Conservation (phyloP, 2,329 filamentous ascomycete genomes). For the Monosporascus cannonballus region DNA sequence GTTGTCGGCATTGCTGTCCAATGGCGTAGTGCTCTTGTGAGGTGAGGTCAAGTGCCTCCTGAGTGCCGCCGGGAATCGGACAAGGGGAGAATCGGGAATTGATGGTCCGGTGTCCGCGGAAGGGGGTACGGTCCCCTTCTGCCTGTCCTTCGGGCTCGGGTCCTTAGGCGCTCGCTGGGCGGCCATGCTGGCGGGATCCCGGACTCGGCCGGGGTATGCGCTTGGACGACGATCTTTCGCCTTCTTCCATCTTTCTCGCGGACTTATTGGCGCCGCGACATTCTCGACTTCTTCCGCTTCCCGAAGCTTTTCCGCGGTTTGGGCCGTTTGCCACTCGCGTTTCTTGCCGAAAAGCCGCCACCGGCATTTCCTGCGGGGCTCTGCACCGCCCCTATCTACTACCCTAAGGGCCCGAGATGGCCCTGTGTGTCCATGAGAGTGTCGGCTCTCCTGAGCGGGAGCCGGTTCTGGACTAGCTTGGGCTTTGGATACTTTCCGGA, state of each 20-base stretch:
- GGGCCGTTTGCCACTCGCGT: neutral
- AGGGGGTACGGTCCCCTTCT: neutral
- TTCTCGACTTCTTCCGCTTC: neutral
- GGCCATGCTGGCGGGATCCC: neutral
- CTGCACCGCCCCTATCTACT: neutral
- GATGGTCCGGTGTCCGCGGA: neutral
- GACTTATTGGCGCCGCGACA: neutral
- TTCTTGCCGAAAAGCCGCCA: constrained; percentile 7
- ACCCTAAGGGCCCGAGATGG: neutral
- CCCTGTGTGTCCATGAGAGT: neutral
- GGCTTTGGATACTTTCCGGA: neutral
- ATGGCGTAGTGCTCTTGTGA: neutral
- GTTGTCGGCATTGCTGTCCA: neutral
- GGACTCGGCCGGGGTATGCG: neutral
- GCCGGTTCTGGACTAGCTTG: neutral
- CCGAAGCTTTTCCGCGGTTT: neutral
- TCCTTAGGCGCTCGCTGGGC: neutral
- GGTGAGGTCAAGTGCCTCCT: neutral
- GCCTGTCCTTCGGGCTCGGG: neutral
- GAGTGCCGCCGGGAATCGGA: neutral
- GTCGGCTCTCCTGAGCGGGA: neutral
- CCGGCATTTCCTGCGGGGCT: neutral
- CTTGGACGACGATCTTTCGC: constrained; percentile 1
- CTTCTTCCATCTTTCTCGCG: constrained; percentile 3
- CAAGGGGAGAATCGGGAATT: neutral